Evolutionary conservation across 202 grass and related monocot species (phyloP), one percentile per base, ranked within the genome.

Genomic region (Carex arenaria): DNA sequence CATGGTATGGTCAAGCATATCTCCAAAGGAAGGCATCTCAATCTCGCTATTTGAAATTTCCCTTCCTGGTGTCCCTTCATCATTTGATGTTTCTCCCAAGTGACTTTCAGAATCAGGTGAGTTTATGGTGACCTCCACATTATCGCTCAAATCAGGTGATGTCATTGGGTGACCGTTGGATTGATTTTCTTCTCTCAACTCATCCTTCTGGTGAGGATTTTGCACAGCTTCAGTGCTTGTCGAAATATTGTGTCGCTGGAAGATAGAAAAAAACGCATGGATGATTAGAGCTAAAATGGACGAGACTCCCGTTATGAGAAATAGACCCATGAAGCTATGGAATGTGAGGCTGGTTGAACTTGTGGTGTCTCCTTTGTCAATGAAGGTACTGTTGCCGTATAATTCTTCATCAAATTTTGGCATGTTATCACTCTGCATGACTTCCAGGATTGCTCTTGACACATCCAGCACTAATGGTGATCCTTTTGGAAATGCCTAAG

Each of bases 271-370:
- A 12, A 67, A 13, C 26, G 81, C 61, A 83, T 90, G 87, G 32
- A 93, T 83, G 75, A 90, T 71, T 14, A 94, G 60, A 60, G 95
- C 90, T 72, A 83, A 76, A 17, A 87, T 1, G 55, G 92, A 91
- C 19, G 90, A 81, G 59, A 49, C 61, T 64, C 92, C 95, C 0
- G 89, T 94, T 61, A 97, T 88, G 10, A 91, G 40, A 78, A 94
- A 94, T 40, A 97, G 59, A 49, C 94, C 94, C 81, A 89, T 82
- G 80, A 97, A 97, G 75, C 92, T 97, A 77, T 67, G 86, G 23
- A 92, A 64, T 26, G 90, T 90, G 68, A 97, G 90, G 61, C 85
- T 94, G 23, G 86, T 89, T 22, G 92, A 94, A 78, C 69, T 90
- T 85, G 89, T 80, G 1, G 85, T 87, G 79, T 90, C 69, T 55